A percentile compares a stretch with the other conserved stretches of the same genome.
Conservation (phyloP, 176 grass and related monocot genomes). For the Bolboschoenus planiculmis region DNA sequence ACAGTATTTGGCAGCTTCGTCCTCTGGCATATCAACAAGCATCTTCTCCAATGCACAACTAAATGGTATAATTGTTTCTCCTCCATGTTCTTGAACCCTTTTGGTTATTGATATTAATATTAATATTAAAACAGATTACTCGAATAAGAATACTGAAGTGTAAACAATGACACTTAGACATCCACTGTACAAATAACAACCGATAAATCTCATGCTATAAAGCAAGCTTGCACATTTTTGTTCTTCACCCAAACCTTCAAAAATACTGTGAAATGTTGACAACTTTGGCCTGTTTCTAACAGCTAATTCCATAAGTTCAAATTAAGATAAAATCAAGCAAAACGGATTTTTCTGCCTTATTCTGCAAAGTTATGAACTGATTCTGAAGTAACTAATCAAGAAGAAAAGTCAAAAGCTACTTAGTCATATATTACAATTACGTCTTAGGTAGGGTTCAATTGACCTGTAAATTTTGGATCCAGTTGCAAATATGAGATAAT, state of each 20-base stretch:
- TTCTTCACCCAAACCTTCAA: neutral
- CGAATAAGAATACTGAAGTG: neutral
- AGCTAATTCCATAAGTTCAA: neutral
- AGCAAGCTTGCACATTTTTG: neutral
- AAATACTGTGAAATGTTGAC: neutral
- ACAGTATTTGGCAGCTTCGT: constrained; percentile 99
- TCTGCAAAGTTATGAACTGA: neutral
- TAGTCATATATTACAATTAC: neutral
- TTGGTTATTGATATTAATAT: constrained; percentile 7
- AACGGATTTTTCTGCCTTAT: neutral
- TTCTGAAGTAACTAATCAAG: neutral
- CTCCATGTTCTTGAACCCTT: constrained; percentile 97
- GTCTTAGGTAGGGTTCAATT: neutral
- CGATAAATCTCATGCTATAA: neutral
- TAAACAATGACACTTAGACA: neutral
- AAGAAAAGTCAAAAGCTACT: neutral
- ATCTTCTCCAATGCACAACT: constrained; percentile 84
- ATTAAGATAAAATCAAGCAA: neutral
- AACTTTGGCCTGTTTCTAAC: neutral
- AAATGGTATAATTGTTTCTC: constrained; percentile 86
- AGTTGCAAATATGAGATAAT: constrained; percentile 19
- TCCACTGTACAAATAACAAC: neutral
- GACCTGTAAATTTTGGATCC: neutral
- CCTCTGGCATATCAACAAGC: constrained; percentile 84
- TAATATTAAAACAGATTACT: neutral